phyloP scores from a whole-genome alignment of 495 filamentous ascomycete genomes.

The Neurospora africana region DNA sequence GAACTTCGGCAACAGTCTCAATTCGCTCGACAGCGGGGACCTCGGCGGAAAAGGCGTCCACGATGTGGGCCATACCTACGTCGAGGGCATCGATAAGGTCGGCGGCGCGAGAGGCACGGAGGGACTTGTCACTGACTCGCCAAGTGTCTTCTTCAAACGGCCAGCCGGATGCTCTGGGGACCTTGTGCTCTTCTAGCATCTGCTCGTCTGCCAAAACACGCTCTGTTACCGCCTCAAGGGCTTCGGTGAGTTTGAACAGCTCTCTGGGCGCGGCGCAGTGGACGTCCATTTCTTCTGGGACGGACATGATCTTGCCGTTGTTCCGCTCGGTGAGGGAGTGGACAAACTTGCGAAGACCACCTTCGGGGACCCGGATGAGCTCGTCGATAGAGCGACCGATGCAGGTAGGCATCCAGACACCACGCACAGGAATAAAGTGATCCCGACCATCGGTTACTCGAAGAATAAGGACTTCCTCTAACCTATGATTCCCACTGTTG shows the following conservation, averaged over 20 bases:
- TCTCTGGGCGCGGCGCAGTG: constrained; percentile 57
- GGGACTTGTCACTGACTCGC: constrained; percentile 17
- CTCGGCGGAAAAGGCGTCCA: constrained; percentile 47
- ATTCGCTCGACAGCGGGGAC: constrained; percentile 50
- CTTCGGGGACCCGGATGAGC: constrained; percentile 73
- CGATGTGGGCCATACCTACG: constrained; percentile 43
- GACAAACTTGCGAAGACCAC: constrained; percentile 47
- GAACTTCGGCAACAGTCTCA: constrained; percentile 55
- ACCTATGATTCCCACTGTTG: constrained; percentile 52
- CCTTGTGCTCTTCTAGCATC: constrained; percentile 58
- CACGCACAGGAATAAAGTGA: constrained; percentile 77
- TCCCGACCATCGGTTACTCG: constrained; percentile 77
- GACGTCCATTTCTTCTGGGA: constrained; percentile 33
- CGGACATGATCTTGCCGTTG: constrained; percentile 20
- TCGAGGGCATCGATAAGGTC: constrained; percentile 60
- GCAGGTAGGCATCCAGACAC: constrained; percentile 67
- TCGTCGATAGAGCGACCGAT: constrained; percentile 78
- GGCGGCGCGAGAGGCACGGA: constrained; percentile 20
- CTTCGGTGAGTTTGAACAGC: constrained; percentile 78
- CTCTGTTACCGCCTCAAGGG: constrained; percentile 63
- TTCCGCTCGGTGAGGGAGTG: constrained; percentile 15
- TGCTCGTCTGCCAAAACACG: constrained; percentile 70
- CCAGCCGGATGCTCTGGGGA: constrained; percentile 54
- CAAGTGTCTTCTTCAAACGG: constrained; percentile 52
- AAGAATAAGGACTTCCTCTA: constrained; percentile 87